Base-by-base conservation (phyloP, 352 stramenopile genomes). In the Blastocystis sp. region DNA sequence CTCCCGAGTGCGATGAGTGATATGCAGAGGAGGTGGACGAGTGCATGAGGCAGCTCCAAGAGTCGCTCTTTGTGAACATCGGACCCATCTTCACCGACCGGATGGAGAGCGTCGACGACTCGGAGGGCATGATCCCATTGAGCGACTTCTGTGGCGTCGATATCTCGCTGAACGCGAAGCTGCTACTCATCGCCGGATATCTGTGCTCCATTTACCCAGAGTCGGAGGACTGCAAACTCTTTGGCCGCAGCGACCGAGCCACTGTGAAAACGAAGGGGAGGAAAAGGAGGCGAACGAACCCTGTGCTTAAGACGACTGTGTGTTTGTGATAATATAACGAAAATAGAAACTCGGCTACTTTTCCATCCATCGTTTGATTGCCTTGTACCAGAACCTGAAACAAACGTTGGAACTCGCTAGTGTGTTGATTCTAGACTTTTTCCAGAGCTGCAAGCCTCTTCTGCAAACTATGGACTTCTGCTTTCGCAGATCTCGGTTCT, bases 91-190 rank as follows among this genome's bases (percentile, higher is more conserved):
- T 66, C 73, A 66, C 73, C 4, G 73, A 85, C 13, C 47, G 55
- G 3, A 66, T 66, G 73, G 43, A 26, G 34, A 66, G 43, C 20
- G 8, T 85, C 9, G 20, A 65, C 30, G 73, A 85, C 50, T n/a
- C 47, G 20, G 18, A n/a, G 13, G 55, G 56, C 16, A 30, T 45
- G 26, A 66, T 85, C 41, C 73, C 73, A 0, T 3, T 85, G 1
- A 37, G 13, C 16, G 73, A 85, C 56, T 85, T 69, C 26, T 85
- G 73, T 39, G 73, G 73, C 18, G 39, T 85, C 4, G 73, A 85
- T 45, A 85, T 85, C 20, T 85, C 73, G 5, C 55, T 85, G 4
- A 85, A 85, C 47, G 73, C 73, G 30, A 85, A 85, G 50, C 30
- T 85, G 50, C 24, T 85, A 24, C 55, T 85, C 13, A 69, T 85